Evolutionary conservation across 148 eudicot species (phyloP).

Genomic region (Pouteria glomerata): DNA sequence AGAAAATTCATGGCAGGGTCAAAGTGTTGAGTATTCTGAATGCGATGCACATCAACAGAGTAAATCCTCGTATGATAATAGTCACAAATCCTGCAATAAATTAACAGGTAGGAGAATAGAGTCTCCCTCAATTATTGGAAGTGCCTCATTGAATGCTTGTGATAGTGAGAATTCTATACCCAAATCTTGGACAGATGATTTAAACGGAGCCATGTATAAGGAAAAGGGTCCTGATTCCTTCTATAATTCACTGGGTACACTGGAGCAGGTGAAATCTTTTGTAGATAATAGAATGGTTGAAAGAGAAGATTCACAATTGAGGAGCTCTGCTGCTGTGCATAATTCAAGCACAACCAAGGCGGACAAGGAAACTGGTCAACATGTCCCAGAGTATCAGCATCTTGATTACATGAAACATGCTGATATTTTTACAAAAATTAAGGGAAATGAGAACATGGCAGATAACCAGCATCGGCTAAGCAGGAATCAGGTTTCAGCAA

Average conservation of each 20-base stretch:
- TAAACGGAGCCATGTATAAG: background rate
- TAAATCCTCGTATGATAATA: background rate
- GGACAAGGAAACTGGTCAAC: background rate
- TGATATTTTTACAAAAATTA: background rate
- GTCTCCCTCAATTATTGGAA: too few relatives aligned
- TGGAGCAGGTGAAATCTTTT: background rate
- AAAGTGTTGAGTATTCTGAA: constrained; percentile 15
- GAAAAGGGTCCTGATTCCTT: constrained; percentile 10
- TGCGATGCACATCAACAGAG: constrained; percentile 14
- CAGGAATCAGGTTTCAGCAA: background rate
- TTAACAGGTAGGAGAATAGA: background rate
- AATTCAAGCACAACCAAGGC: background rate
- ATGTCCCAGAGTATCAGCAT: background rate
- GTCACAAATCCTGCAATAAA: background rate
- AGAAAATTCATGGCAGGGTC: constrained; percentile 24
- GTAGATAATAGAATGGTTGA: background rate
- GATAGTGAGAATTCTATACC: background rate
- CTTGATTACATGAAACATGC: background rate
- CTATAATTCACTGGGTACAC: background rate
- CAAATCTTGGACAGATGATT: constrained; percentile 3
- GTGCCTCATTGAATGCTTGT: background rate
- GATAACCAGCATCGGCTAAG: background rate
- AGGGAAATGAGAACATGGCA: background rate
- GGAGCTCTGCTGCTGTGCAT: background rate
- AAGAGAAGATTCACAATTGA: constrained; percentile 2